phyloP scores from a whole-genome alignment of 768 basidiomycete genomes.

The Pulveroboletus sp. region DNA sequence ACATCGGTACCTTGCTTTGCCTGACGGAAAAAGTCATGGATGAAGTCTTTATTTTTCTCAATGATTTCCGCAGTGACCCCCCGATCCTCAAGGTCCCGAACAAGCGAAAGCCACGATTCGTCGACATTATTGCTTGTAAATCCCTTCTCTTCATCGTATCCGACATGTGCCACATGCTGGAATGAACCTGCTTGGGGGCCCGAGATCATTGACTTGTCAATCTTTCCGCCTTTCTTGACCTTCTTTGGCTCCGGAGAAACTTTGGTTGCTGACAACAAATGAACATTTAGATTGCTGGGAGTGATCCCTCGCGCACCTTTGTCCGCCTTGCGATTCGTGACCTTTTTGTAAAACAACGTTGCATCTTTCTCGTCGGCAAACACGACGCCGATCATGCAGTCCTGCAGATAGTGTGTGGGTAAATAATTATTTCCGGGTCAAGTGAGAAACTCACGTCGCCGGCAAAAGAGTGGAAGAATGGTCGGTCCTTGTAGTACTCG shows the following conservation, averaged over 20 bases:
- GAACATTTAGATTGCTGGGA: neutral
- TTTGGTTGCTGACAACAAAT: conserved; percentile 40
- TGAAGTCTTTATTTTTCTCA: conserved; percentile 81
- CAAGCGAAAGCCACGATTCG: conserved; percentile 78
- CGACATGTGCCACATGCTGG: conserved; percentile 93
- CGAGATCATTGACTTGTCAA: conserved; percentile 93
- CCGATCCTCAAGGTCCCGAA: conserved; percentile 58
- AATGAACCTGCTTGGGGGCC: conserved; percentile 77
- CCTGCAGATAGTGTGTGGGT: conserved; percentile 40
- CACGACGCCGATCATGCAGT: conserved; percentile 88
- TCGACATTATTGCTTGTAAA: conserved; percentile 88
- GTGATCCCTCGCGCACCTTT: conserved; percentile 42
- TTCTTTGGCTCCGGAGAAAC: conserved; percentile 53
- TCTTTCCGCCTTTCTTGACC: conserved; percentile 63
- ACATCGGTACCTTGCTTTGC: conserved; percentile 33
- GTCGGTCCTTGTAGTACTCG: conserved; percentile 77
- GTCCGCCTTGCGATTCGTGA: conserved; percentile 60
- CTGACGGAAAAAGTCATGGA: conserved; percentile 74
- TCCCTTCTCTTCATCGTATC: conserved; percentile 83
- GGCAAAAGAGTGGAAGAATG: conserved; percentile 90
- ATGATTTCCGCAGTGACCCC: conserved; percentile 73
- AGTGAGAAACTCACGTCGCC: conserved; percentile 72
- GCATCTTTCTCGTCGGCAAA: conserved; percentile 89
- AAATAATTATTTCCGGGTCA: neutral
- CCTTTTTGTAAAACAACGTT: conserved; percentile 81